Conservation (phyloP, 2,329 filamentous ascomycete species). For the Pestalotiopsis sp. region DNA sequence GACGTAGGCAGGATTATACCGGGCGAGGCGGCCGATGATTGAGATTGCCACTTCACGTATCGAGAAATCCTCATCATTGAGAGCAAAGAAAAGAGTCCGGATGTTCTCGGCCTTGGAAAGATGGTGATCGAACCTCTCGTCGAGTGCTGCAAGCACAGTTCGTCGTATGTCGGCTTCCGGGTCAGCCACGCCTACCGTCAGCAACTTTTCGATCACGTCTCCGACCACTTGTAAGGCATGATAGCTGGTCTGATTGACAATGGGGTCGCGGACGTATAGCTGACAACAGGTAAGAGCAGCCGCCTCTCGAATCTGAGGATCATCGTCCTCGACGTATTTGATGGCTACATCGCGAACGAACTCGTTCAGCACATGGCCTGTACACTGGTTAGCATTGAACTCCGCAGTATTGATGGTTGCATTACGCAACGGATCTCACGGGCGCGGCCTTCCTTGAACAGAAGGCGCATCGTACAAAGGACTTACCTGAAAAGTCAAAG, state of each 20-base stretch:
- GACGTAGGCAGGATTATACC: conserved; percentile 93
- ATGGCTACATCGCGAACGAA: conserved; percentile 98
- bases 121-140: conserved; percentile 92
- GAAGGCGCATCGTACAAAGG: not conserved
- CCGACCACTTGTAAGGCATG: conserved; percentile 97
- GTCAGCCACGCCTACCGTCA: conserved; percentile 94
- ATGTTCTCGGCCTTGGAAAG: conserved; percentile 98
- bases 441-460: not conserved
- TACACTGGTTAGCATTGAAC: conserved; percentile 14
- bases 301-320: conserved; percentile 89
- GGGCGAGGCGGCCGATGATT: conserved; percentile 91
- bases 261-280: conserved; percentile 93
- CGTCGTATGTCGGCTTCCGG: conserved; percentile 85
- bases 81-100: conserved; percentile 88
- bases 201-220: conserved; percentile 94
- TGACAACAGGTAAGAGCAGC: conserved; percentile 97
- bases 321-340: conserved; percentile 96
- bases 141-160: conserved; percentile 86
- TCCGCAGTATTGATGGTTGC: not conserved
- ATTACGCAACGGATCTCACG: not conserved
- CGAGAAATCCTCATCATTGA: conserved; percentile 92
- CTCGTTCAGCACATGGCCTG: conserved; percentile 89
- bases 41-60: conserved; percentile 95
- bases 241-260: conserved; percentile 96
- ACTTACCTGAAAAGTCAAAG: conserved; percentile 81